These are phyloP conservation scores for Aureobasidium subglaciale DNA, from an alignment of 2,329 filamentous ascomycete genomes.

Conservation along the genomic window DNA sequence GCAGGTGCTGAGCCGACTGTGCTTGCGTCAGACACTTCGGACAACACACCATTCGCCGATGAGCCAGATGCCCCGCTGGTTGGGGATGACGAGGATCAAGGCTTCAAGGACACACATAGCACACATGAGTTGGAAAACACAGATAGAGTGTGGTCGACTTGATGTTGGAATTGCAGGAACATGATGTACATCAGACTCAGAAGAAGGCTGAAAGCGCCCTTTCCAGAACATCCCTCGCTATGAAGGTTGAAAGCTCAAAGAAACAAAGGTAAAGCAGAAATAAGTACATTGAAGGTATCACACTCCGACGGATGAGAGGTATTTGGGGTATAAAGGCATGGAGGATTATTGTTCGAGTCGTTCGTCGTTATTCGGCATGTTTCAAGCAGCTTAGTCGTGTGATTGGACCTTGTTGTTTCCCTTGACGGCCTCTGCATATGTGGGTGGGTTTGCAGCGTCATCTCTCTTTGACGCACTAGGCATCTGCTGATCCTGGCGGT, in stretches of 20 bases:
- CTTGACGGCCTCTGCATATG: constrained; percentile 82
- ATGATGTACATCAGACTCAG: background rate
- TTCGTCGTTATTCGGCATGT: background rate
- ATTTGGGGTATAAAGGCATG: background rate
- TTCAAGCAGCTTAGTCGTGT: constrained; percentile 40
- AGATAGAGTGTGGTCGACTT: background rate
- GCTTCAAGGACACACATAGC: background rate
- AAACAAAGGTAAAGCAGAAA: background rate
- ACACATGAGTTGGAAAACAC: constrained; percentile 7
- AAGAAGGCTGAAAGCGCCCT: too few species aligned
- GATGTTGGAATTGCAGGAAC: background rate
- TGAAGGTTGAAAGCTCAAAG: background rate
- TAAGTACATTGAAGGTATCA: background rate
- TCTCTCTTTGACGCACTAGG: background rate
- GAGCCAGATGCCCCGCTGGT: constrained; percentile 26
- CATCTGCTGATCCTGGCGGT: constrained; percentile 31
- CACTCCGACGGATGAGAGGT: background rate
- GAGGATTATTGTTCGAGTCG: background rate
- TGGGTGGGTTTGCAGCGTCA: constrained; percentile 62
- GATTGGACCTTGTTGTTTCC: constrained; percentile 88
- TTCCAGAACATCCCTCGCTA: background rate
- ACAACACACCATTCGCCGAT: constrained; percentile 18
- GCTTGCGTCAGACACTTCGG: constrained; percentile 7
- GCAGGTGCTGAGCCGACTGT: constrained; percentile 19
- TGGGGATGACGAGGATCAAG: background rate